Evolutionary conservation across 441 rosid genomes (phyloP), one percentile per base, ranked within the genome.

Genomic region (Manihot esculenta): DNA sequence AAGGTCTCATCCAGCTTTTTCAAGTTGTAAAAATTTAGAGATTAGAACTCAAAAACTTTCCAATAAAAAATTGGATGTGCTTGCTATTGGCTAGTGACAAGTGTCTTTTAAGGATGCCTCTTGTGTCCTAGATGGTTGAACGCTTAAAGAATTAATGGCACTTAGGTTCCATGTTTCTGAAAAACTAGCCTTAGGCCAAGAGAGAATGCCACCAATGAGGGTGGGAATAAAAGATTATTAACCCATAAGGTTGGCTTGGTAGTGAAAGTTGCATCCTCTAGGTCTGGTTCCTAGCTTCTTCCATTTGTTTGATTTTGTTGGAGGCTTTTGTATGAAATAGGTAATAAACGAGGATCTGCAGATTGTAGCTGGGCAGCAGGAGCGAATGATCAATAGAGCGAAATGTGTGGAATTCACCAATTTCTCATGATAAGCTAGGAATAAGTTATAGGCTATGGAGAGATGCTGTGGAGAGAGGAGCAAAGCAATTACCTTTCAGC

Each of bases 391-490:
- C 54, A 92, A 80, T 21, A 97, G 97, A 3, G 97, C 88, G n/a
- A 48, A 92, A 94, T 59, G 77, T 94, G 45, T 94, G 97, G 97
- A 94, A 94, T 69, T 84, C 68, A 72, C 97, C 98, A 0, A 97
- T 94, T 70, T 74, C 90, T 9, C 89, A 90, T 23, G 99, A 92
- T 62, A 94, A 94, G 80, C 86, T 94, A 5, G 99, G 99, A 78
- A 94, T 91, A 71, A 86, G 97, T 68, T 94, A 91, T 82, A 84
- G 97, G 81, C 66, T 82, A 60, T 91, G 98, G 97, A 87, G 98
- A 72, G 84, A 86, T 18, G 92, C 89, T 0, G 85, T 88, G 59
- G 93, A 91, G 41, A 69, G 77, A 50, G 98, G 96, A 49, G 86
- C 75, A 54, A 85, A 84, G 77, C 85, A 79, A 74, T 73, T 85